phyloP scores from a whole-genome alignment of 2,329 filamentous ascomycete genomes.

The Cladosporium sp. region DNA sequence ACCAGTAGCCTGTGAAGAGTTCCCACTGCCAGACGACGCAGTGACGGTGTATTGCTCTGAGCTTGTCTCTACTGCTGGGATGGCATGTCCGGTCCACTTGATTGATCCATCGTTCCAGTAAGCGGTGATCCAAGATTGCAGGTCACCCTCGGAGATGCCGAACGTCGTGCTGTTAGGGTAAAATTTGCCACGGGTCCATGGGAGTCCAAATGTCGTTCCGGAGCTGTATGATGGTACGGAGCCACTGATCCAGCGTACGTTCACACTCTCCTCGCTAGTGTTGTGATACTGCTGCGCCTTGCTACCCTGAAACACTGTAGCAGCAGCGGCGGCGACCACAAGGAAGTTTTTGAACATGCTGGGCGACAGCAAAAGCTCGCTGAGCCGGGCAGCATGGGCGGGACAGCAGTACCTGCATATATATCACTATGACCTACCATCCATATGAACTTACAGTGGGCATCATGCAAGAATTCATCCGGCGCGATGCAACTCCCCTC shows the following conservation, averaged over 20 bases:
- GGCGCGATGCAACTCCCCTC: slow-evolving; percentile 7
- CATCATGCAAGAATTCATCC: not conserved
- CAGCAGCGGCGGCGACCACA: not conserved
- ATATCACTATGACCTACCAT: not conserved
- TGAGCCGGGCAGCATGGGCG: not conserved
- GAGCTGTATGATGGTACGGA: slow-evolving; percentile 18
- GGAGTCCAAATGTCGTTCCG: slow-evolving; percentile 38
- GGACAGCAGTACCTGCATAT: not conserved
- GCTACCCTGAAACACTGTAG: not conserved
- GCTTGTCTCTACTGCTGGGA: slow-evolving; percentile 41
- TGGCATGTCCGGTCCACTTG: slow-evolving; percentile 59
- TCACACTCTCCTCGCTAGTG: not conserved
- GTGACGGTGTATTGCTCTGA: slow-evolving; percentile 44
- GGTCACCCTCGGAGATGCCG: slow-evolving; percentile 21
- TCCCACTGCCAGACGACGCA: slow-evolving; percentile 21
- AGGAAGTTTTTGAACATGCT: not conserved
- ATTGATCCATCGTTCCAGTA: slow-evolving; percentile 59
- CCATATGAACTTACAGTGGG: not conserved
- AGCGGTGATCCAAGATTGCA: slow-evolving; percentile 56
- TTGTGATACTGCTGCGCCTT: not conserved
- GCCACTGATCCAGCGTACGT: slow-evolving; percentile 11
- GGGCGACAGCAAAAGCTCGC: not conserved
- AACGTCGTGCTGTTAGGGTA: slow-evolving; percentile 33
- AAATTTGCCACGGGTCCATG: slow-evolving; percentile 36
- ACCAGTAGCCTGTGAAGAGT: slow-evolving; percentile 18